A percentile compares a stretch with the other conserved stretches of the same genome.
Evolutionary conservation across 352 stramenopile genomes (phyloP).

Genomic region (Pythium dissotocum): DNA sequence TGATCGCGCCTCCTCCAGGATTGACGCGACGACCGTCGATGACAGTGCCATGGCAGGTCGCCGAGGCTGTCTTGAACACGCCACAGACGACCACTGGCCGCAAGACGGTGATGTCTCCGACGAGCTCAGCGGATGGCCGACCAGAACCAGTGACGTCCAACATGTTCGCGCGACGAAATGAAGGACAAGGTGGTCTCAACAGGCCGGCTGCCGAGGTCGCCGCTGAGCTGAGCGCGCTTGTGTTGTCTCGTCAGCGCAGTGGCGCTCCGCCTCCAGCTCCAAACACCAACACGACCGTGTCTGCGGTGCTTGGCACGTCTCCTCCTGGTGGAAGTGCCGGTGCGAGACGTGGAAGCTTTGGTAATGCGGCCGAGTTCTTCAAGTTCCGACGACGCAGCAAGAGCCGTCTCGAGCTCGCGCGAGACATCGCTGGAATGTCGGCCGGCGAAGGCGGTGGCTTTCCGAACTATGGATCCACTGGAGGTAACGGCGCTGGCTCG

Average conservation of each 20-base stretch:
- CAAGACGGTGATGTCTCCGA: slow-evolving; percentile 59
- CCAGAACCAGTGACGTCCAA: slow-evolving; percentile 36
- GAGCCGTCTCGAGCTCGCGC: slow-evolving; percentile 76
- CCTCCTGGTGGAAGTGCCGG: slow-evolving; percentile 30
- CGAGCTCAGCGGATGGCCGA: slow-evolving; percentile 17
- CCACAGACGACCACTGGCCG: slow-evolving; percentile 66
- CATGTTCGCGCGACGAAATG: slow-evolving; percentile 37
- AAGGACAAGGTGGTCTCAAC: slow-evolving; percentile 44
- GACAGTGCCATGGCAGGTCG: slow-evolving; percentile 86
- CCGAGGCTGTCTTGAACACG: slow-evolving; percentile 79
- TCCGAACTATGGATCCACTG: slow-evolving; percentile 53
- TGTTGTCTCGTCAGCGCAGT: slow-evolving; percentile 45
- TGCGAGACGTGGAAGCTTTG: slow-evolving; percentile 71
- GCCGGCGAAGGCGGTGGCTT: slow-evolving; percentile 48
- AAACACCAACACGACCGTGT: slow-evolving; percentile 9
- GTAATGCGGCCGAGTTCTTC: slow-evolving; percentile 85
- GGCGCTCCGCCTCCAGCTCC: slow-evolving; percentile 29
- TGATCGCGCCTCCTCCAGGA: slow-evolving; percentile 67
- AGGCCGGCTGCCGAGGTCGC: slow-evolving; percentile 64
- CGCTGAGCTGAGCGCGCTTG: slow-evolving; percentile 59
- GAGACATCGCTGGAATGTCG: slow-evolving; percentile 54
- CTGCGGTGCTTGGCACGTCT: slow-evolving; percentile 32
- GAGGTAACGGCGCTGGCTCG: slow-evolving; percentile 19
- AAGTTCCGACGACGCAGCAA: slow-evolving; percentile 87
- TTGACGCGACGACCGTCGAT: slow-evolving; percentile 78